Evolutionary conservation across 1,139 yeast species (phyloP).

Genomic region (Debaryomyces coudertii): DNA sequence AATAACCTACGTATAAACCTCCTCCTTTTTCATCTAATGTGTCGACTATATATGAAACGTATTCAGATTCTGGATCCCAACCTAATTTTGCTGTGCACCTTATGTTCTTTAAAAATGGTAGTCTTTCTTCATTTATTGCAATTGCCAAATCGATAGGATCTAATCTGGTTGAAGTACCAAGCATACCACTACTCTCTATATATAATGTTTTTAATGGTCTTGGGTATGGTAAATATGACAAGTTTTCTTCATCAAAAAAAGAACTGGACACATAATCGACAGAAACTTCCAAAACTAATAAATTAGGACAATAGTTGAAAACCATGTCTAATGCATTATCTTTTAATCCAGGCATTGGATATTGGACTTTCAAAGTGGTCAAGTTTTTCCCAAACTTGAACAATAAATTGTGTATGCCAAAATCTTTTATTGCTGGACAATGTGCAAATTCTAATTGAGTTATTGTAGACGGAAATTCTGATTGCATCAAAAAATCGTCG

Average conservation of each 20-base stretch:
- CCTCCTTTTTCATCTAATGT: constrained; percentile 46
- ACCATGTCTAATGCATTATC: constrained; percentile 73
- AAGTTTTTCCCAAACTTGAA: constrained; percentile 67
- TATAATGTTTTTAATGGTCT: constrained; percentile 69
- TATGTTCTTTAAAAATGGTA: constrained; percentile 67
- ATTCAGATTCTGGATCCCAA: constrained; percentile 81
- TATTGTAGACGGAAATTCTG: constrained; percentile 72
- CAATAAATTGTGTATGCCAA: constrained; percentile 62
- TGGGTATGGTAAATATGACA: constrained; percentile 38
- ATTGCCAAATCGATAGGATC: constrained; percentile 88
- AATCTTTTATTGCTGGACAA: constrained; percentile 74
- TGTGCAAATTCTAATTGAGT: constrained; percentile 78
- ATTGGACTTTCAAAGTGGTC: constrained; percentile 65
- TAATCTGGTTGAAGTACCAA: constrained; percentile 81
- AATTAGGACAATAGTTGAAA: constrained; percentile 74
- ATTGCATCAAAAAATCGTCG: constrained; percentile 69
- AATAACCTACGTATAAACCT: constrained; percentile 49
- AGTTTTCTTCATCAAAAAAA: constrained; percentile 61
- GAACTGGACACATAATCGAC: constrained; percentile 81
- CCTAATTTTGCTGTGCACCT: constrained; percentile 78
- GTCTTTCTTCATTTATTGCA: constrained; percentile 76
- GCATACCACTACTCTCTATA: constrained; percentile 83
- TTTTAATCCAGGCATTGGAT: constrained; percentile 84
- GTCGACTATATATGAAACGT: constrained; percentile 50
- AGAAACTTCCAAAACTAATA: constrained; percentile 63